Base-by-base conservation (phyloP, 129 eudicot species). In the Erigeron canadensis region DNA sequence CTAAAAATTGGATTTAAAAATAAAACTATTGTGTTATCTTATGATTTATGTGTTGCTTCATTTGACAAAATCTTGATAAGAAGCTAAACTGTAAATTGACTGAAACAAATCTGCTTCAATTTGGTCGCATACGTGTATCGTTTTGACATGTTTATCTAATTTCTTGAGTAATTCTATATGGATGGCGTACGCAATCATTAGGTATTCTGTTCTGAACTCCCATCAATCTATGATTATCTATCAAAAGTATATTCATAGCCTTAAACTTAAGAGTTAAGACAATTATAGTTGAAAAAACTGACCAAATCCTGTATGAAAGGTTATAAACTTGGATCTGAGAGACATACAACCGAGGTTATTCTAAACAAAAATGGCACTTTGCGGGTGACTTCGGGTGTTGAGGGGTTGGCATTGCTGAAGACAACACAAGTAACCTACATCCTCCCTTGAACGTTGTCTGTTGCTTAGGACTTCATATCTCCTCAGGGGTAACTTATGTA, bases 241-340 rank as follows among this genome's bases (percentile, higher is more conserved):
- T 43, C 6, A 44, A 11, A 51, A 46, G 11, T 16, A 60, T 72
- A 72, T 28, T 0, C 18, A 9, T n/a, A 9, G 0, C 6, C 57
- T 15, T 60, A 12, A 60, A 60, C n/a, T 60, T 38, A 22, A 60
- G 42, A 60, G 7, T 60, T 38, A 22, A 60, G 42, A 38, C 65
- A 60, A 23, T n/a, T n/a, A n/a, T 60, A 61, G 2, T 3, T 60
- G 5, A 17, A 21, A 45, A 66, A 57, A 66, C 59, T 67, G 6
- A 67, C 18, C 7, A 13, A 7, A 18, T 8, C 5, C 10, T 66
- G 7, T 71, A 5, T 63, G 55, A 21, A 61, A 93, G 98, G 98
- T 77, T 90, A 82, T 78, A 85, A 95, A 80, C 97, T 95, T 80
- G 99, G 99, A 81, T 84, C 97, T 64, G 99, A 90, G 86, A 86